Base-by-base conservation (phyloP, 768 basidiomycete species). In the Dendrothele bispora region DNA sequence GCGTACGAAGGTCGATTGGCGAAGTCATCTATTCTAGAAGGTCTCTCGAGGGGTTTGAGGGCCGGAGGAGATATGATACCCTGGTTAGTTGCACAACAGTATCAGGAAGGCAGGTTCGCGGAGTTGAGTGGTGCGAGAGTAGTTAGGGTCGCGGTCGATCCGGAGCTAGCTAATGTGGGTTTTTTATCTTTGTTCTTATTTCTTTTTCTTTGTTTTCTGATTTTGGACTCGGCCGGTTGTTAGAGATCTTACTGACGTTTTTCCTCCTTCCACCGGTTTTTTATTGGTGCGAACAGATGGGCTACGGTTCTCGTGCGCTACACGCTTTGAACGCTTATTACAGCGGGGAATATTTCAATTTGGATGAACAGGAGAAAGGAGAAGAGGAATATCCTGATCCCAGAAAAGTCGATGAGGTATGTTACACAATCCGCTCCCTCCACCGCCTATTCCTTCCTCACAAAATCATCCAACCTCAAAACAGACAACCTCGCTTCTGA, bases 1-100 rank as follows among this genome's bases (percentile, higher is more conserved):
- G 95, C 97, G 17, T 69, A 98, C 49, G 97, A 99, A 69, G 97
- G 97, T 6, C 86, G 86, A 54, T 93, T 99, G 51, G 87, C 86
- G 55, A 86, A 83, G 65, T 80, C 84, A 46, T 82, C 79, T 29
- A 91, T 99, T 50, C 69, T 95, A 74, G 93, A 94, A 50, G 88
- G 89, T 22, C 61, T 98, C 12, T 81, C 84, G 26, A 77, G 93
- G 35, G 95, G 95, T 11, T 72, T 86, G 60, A 78, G 91, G 47
- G 87, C 89, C 2, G 88, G 91, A 1, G 97, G 97, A 1, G 97
- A 99, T 69, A 84, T 99, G 83, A 97, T 99, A 50, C 97, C 97
- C 1, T 99, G 97, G 95, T 73, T 97, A 21, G 73, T 99, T 38
- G 84, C 90, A 36, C 92, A 94, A 64, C 84, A 98, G 73, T 99